Evolutionary conservation across 1,284 basidiomycete genomes (phyloP).

Genomic region (Sanguinoderma infundibulare): DNA sequence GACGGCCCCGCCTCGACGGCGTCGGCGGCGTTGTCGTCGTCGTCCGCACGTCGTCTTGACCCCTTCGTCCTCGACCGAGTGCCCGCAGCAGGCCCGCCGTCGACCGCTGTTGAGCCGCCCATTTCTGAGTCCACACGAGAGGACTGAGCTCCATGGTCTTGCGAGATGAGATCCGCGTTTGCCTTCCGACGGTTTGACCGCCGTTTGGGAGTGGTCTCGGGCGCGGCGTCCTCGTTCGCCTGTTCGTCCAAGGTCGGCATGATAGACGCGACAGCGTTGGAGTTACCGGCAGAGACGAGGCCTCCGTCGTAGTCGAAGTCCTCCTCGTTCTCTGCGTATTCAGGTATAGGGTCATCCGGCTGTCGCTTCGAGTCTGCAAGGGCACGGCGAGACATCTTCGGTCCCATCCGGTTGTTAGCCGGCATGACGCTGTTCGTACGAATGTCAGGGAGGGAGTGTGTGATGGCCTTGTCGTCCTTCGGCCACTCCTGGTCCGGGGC

Average conservation of each 20-base stretch:
- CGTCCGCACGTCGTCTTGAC: too few species aligned
- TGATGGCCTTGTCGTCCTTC: not conserved
- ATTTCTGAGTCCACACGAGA: not conserved
- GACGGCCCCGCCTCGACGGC: not conserved
- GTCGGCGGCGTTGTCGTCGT: too few species aligned
- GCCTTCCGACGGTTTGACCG: not conserved
- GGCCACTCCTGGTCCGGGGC: not conserved
- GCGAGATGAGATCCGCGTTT: not conserved
- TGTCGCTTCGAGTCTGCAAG: not conserved
- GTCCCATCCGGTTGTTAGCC: not conserved
- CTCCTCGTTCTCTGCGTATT: not conserved
- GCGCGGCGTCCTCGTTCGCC: not conserved
- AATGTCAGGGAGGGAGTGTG: not conserved
- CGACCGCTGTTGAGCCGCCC: not conserved
- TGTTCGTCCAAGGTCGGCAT: not conserved
- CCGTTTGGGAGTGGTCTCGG: not conserved
- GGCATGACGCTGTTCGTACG: not conserved
- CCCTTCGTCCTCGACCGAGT: too few species aligned
- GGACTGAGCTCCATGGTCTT: not conserved
- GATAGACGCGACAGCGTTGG: not conserved
- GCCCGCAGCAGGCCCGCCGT: not conserved
- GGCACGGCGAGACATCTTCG: not conserved
- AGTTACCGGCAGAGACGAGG: not conserved
- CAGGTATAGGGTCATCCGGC: not conserved
- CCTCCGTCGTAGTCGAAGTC: not conserved